Evolutionary conservation across 1,284 basidiomycete genomes (phyloP), one percentile per base, ranked within the genome.

Genomic region (Grifola frondosa): DNA sequence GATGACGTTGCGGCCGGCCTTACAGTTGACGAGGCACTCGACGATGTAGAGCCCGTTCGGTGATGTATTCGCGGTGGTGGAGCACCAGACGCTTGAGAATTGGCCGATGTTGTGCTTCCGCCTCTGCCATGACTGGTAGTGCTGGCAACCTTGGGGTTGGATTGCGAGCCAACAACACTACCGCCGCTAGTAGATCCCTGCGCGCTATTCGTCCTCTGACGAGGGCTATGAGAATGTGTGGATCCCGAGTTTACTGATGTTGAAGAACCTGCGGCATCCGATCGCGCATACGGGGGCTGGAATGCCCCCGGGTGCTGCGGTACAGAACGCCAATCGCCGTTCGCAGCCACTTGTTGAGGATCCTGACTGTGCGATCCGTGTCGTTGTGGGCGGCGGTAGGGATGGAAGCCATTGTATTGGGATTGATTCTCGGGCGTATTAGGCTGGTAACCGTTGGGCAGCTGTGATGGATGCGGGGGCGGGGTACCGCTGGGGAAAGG

Each of bases 331-430:
- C 78, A 76, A 42, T 80, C 78, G 31, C 57, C 48, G 23, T 63
- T 57, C 12, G 62, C 56, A 22, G 67, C 57, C 34, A n/a, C n/a
- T n/a, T 67, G 62, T n/a, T 67, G 53, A 44, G 68, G 63, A 40
- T 72, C 73, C 35, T 56, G 59, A 36, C 56, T 53, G 38, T 62
- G 59, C 13, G 64, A 61, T 4, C 57, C 56, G 25, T 75, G 76
- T 24, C 80, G 77, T 46, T 68, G 63, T 25, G 85, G 84, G n/a
- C 87, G 79, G 46, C 86, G 83, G 73, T 89, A 89, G 37, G 87
- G 86, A 62, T 89, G 87, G 62, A 82, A 89, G 22, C 82, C 82
- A 25, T 71, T 70, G 57, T 84, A 81, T 46, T 73, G 78, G 17
- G 64, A 62, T 10, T 67, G 56, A 37, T 63, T 33, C 60, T 67